Conservation (phyloP, 2,329 filamentous ascomycete genomes). For the Fusarium protoensiforme region DNA sequence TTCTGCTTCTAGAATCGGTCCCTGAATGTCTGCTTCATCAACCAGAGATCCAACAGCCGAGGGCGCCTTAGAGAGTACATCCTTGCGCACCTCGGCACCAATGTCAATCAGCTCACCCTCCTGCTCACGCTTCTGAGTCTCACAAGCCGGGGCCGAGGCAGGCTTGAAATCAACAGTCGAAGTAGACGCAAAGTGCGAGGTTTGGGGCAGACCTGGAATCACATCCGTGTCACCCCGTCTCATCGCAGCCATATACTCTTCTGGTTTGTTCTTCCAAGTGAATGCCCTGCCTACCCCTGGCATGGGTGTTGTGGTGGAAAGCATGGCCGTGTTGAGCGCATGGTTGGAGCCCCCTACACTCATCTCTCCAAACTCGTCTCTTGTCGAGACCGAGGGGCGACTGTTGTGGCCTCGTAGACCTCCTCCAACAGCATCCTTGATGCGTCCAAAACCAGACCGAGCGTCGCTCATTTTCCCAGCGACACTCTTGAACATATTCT, state of each 20-base stretch:
- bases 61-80: constrained; percentile 56
- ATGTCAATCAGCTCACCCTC: constrained; percentile 43
- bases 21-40: constrained; percentile 69
- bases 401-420: constrained; percentile 63
- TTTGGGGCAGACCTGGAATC: constrained; percentile 37
- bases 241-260: constrained; percentile 63
- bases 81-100: constrained; percentile 56
- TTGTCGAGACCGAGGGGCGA: constrained; percentile 60
- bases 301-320: constrained; percentile 50
- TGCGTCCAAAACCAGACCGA: constrained; percentile 82
- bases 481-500: constrained; percentile 81
- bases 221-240: constrained; percentile 50
- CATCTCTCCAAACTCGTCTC: constrained; percentile 62
- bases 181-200: constrained; percentile 40
- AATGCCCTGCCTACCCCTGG: constrained; percentile 61
- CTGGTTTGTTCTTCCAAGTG: constrained; percentile 73
- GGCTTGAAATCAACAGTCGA: constrained; percentile 42
- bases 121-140: constrained; percentile 35
- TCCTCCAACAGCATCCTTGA: constrained; percentile 84
- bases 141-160: constrained; percentile 35
- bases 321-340: constrained; percentile 35
- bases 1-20: constrained; percentile 61
- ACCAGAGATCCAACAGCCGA: constrained; percentile 70
- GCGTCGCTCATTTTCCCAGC: constrained; percentile 84
- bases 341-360: constrained; percentile 17